A percentile compares a stretch with the other conserved stretches of the same genome.
Conservation (phyloP, 169 alveolate species). For the Cryptosporidium baileyi region DNA sequence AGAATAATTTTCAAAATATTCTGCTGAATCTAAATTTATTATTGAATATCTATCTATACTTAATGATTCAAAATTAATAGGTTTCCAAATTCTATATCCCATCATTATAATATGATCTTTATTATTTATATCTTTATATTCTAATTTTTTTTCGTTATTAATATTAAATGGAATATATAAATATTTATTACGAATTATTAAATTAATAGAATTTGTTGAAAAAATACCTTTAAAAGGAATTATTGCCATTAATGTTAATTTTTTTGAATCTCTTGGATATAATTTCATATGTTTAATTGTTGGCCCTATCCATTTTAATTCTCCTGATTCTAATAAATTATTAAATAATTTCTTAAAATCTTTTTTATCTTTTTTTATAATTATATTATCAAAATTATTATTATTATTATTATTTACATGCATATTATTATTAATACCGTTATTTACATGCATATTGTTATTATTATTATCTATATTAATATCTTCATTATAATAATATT, state of each 20-base stretch:
- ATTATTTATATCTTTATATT: neutral
- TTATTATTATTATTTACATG: neutral
- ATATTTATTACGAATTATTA: conserved; percentile 7
- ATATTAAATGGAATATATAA: conserved; percentile 8
- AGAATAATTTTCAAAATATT: too few species aligned
- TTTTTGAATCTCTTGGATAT: conserved; percentile 14
- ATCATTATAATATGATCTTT: neutral
- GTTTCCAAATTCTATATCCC: neutral
- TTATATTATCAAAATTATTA: neutral
- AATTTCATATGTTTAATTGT: conserved; percentile 5
- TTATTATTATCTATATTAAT: too few species aligned
- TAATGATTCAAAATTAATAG: too few species aligned
- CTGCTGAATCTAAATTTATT: too few species aligned
- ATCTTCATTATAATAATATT: too few species aligned
- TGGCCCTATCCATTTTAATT: conserved; percentile 48
- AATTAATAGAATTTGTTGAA: conserved; percentile 31
- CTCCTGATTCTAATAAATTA: conserved; percentile 44
- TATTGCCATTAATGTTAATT: neutral
- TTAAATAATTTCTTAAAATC: neutral
- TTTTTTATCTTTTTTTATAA: neutral
- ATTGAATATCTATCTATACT: too few species aligned
- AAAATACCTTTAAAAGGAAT: conserved; percentile 50
- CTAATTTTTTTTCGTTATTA: too few species aligned
- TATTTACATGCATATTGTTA: too few species aligned
- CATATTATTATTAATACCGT: too few species aligned